phyloP scores from a whole-genome alignment of 1,139 yeast genomes.

The Arxiozyma heterogenica region DNA sequence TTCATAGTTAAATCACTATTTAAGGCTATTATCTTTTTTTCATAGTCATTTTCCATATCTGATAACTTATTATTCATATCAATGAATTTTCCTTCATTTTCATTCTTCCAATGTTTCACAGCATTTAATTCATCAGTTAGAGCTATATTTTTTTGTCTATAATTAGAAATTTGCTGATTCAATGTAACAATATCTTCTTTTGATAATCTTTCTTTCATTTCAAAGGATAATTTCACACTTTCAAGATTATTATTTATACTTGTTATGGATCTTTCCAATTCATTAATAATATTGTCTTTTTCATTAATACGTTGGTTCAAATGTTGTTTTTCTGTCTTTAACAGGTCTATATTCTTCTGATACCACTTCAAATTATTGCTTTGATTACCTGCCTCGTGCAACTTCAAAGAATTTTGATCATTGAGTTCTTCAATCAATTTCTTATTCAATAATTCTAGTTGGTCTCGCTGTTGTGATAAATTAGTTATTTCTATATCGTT shows the following conservation, averaged over 20 bases:
- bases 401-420: not conserved
- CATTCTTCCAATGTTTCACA: not conserved
- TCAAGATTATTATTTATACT: not conserved
- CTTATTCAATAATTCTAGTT: not conserved
- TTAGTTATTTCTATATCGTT: not conserved
- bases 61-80: slow-evolving; percentile 27
- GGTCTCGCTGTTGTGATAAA: not conserved
- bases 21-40: slow-evolving; percentile 18
- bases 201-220: not conserved
- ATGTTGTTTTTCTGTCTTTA: slow-evolving; percentile 39
- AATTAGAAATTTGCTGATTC: slow-evolving; percentile 15
- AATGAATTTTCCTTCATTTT: not conserved
- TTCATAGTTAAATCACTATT: slow-evolving; percentile 16
- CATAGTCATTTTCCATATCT: slow-evolving; percentile 11
- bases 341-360: slow-evolving; percentile 54
- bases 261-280: not conserved
- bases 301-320: slow-evolving; percentile 34
- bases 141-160: slow-evolving; percentile 13
- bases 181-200: not conserved
- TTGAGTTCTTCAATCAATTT: not conserved
- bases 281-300: slow-evolving; percentile 9
- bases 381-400: slow-evolving; percentile 38
- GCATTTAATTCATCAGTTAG: not conserved
- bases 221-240: not conserved
- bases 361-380: slow-evolving; percentile 44